phyloP scores from a whole-genome alignment of 2,329 filamentous ascomycete species.

The Acephala macrosclerotiorum region DNA sequence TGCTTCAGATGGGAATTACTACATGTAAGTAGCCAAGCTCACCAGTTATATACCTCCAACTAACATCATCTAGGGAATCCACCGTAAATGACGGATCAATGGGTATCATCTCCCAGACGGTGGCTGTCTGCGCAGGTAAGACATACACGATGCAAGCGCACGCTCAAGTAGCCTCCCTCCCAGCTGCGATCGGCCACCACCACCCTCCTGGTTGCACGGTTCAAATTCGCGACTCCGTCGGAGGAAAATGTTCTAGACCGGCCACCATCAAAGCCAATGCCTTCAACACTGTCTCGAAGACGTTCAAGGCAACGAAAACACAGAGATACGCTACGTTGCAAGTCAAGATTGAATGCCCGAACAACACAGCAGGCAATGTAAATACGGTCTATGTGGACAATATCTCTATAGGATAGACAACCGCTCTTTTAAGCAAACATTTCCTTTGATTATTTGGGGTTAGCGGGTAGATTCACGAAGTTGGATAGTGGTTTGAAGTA shows the following conservation, averaged over 20 bases:
- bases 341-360: constrained; percentile 12
- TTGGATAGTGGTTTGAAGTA: background rate
- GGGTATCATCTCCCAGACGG: background rate
- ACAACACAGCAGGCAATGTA: background rate
- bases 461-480: background rate
- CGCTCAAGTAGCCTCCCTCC: background rate
- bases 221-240: constrained; percentile 1
- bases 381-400: constrained; percentile 18
- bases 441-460: background rate
- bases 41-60: background rate
- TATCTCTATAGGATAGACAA: background rate
- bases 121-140: constrained; percentile 1
- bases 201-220: constrained; percentile 6
- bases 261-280: constrained; percentile 3
- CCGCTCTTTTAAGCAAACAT: background rate
- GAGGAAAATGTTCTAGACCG: background rate
- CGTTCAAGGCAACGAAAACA: background rate
- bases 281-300: constrained; percentile 5
- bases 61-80: background rate
- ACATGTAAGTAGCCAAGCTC: background rate
- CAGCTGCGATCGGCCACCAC: background rate
- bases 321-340: background rate
- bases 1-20: background rate
- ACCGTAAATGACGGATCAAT: background rate
- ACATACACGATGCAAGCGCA: constrained; percentile 14